Evolutionary conservation across 306 rosid species (phyloP), one percentile per base, ranked within the genome.

Genomic region (Clitoria ternatea): DNA sequence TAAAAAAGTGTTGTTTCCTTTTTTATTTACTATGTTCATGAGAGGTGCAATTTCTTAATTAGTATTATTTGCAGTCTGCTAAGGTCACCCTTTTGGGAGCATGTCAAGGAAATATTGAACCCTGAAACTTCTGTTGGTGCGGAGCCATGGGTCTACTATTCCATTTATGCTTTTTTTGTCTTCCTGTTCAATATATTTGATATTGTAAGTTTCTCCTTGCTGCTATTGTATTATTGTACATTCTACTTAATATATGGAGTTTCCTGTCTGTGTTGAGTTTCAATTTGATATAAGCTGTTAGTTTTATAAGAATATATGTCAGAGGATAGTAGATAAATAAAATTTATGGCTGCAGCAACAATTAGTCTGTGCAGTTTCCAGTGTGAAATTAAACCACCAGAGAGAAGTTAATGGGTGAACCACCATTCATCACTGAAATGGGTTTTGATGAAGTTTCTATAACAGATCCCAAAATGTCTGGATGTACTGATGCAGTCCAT

Each of bases 171-270:
- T 5, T 88, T 94, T 75, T 89, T 91, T 61, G 95, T 94, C 79
- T 94, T 94, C 86, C 73, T 94, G 55, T 91, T 94, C 86, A 94
- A 94, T 57, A 94, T 94, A 80, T 94, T 94, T 73, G 99, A 94
- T 81, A 94, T 91, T 57, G 99, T 94, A 86, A 89, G 97, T 87
- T 42, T 81, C 79, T 77, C 65, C 66, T 43, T 39, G 15, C 74
- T 61, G 50, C 50, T 75, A 14, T 40, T 50, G 12, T 24, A 17
- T 32, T 36, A 6, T 44, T 70, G 23, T 50, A 35, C 40, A 10
- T 53, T 70, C 66, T 73, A 56, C 69, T 55, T 54, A 57, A 45
- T 66, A 57, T 68, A 44, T 30, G 10, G 30, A 33, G 44, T 66
- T 69, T 39, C 14, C 22, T 15, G 14, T 71, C 27, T 62, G 35